These are phyloP conservation scores for Diplodia scrobiculata DNA, from an alignment of 2,329 filamentous ascomycete species.

Conservation along the genomic window DNA sequence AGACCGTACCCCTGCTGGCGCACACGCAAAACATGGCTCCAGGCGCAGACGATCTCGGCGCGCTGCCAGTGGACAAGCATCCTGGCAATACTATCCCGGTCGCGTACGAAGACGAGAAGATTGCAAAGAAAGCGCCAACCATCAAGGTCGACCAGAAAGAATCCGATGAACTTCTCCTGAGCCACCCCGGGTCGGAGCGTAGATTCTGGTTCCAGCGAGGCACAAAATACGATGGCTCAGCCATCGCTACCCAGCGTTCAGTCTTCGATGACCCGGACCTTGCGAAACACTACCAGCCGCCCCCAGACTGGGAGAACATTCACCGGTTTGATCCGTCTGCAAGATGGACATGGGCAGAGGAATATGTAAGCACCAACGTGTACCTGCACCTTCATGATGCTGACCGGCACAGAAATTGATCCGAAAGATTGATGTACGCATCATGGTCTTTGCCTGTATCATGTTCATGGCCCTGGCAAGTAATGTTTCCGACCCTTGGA, in stretches of 20 bases:
- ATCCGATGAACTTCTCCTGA: conserved; percentile 31
- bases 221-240: conserved; percentile 30
- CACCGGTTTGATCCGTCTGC: conserved; percentile 34
- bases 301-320: conserved; percentile 35
- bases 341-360: conserved; percentile 37
- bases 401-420: conserved; percentile 32
- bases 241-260: conserved; percentile 31
- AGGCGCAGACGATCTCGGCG: conserved; percentile 4
- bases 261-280: conserved; percentile 32
- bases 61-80: not conserved
- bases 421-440: conserved; percentile 40
- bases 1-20: not conserved
- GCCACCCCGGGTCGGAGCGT: conserved; percentile 32
- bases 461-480: conserved; percentile 53
- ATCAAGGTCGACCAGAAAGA: not conserved
- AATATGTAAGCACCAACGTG: conserved; percentile 15
- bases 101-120: not conserved
- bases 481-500: not conserved
- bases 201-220: conserved; percentile 37
- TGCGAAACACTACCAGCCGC: conserved; percentile 30
- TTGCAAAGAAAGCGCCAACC: not conserved
- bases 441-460: conserved; percentile 47
- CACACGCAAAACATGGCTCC: not conserved
- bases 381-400: not conserved
- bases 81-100: not conserved